These are phyloP conservation scores for Suillus ampliporus DNA, from an alignment of 768 basidiomycete species.

Conservation along the genomic window DNA sequence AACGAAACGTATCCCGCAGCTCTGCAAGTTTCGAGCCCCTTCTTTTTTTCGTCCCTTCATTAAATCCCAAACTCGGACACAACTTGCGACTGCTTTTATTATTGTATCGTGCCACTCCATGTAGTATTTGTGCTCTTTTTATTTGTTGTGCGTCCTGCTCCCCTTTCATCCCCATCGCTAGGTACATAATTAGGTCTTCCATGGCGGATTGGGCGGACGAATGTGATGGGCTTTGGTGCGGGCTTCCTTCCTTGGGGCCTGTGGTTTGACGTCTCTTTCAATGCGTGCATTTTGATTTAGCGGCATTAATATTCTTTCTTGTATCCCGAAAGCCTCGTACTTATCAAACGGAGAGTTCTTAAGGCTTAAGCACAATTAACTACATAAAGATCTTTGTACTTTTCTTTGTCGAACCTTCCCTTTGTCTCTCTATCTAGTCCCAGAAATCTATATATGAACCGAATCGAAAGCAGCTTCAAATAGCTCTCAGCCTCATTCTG, in stretches of 20 bases:
- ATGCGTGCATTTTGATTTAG: background rate
- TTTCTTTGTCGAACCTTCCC: background rate
- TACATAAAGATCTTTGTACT: background rate
- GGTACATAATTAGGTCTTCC: slow-evolving; percentile 1
- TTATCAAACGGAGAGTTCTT: too few species aligned
- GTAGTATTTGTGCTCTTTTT: slow-evolving; percentile 13
- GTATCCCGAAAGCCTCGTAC: too few species aligned
- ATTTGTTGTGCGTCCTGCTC: background rate
- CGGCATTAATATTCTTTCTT: background rate
- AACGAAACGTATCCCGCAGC: background rate
- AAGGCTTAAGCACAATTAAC: too few species aligned
- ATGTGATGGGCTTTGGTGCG: slow-evolving; percentile 4
- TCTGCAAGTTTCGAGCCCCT: background rate
- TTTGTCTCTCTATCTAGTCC: background rate
- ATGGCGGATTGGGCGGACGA: slow-evolving; percentile 1
- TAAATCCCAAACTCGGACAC: slow-evolving; percentile 5
- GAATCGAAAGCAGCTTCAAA: background rate
- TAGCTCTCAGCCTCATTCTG: background rate
- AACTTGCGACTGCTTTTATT: slow-evolving; percentile 4
- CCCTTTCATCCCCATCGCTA: background rate
- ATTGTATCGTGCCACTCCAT: slow-evolving; percentile 4
- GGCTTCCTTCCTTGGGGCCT: background rate
- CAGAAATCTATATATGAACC: background rate
- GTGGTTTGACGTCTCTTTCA: background rate
- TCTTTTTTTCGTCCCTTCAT: background rate